phyloP scores from a whole-genome alignment of 495 filamentous ascomycete genomes.

The Aspergillus baeticus region DNA sequence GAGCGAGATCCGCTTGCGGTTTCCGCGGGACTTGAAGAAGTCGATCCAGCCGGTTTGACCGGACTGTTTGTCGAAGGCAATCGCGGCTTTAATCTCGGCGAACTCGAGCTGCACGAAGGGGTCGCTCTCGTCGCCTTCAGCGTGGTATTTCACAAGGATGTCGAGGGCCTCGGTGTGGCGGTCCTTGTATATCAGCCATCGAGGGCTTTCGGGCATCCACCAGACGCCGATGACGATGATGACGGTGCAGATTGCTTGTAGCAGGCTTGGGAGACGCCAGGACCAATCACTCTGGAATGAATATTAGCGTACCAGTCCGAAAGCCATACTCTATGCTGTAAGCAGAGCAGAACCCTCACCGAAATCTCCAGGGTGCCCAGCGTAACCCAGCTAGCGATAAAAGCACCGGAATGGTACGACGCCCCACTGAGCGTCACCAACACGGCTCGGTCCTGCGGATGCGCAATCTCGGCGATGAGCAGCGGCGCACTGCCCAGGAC shows the following conservation, averaged over 20 bases:
- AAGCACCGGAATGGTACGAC: not conserved
- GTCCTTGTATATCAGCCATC: conserved; percentile 42
- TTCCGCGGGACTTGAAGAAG: not conserved
- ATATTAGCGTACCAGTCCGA: not conserved
- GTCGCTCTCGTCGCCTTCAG: conserved; percentile 26
- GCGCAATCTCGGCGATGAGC: conserved; percentile 8
- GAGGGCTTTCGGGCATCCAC: conserved; percentile 6
- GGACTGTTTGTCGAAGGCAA: conserved; percentile 14
- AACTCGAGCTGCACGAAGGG: conserved; percentile 34
- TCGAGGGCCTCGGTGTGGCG: conserved; percentile 36
- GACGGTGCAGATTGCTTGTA: not conserved
- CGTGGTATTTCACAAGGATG: conserved; percentile 39
- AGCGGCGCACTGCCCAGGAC: conserved; percentile 3
- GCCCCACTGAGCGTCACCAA: not conserved
- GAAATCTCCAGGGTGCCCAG: not conserved
- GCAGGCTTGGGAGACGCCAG: conserved; percentile 4
- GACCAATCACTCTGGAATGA: not conserved
- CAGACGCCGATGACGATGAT: not conserved
- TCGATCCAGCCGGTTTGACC: not conserved
- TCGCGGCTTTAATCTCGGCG: conserved; percentile 49
- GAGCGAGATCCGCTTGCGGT: not conserved
- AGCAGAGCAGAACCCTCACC: not conserved
- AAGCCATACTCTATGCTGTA: not conserved
- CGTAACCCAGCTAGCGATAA: conserved; percentile 9
- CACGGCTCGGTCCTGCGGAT: conserved; percentile 4